phyloP scores from a whole-genome alignment of 2,329 filamentous ascomycete species.

The Davidsoniella australis region DNA sequence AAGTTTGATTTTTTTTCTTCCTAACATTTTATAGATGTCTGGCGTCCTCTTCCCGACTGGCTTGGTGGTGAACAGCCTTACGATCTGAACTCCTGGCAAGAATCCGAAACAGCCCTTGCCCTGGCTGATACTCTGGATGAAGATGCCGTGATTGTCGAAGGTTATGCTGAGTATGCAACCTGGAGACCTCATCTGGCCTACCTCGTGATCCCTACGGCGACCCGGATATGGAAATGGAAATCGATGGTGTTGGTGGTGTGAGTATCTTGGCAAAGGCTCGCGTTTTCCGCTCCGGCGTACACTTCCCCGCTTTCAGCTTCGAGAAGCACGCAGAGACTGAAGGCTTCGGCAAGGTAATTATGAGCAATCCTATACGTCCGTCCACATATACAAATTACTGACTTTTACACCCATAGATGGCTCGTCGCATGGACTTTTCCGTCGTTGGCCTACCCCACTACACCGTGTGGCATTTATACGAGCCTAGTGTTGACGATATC shows the following conservation, averaged over 20 bases:
- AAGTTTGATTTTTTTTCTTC: not conserved
- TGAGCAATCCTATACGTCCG: not conserved
- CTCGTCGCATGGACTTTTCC: slow-evolving; percentile 86
- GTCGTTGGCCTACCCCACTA: slow-evolving; percentile 94
- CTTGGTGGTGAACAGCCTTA: slow-evolving; percentile 96
- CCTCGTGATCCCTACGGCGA: slow-evolving; percentile 93
- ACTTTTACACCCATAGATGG: slow-evolving; percentile 48
- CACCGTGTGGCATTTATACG: slow-evolving; percentile 98
- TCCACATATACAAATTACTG: slow-evolving; percentile 11
- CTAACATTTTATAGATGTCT: slow-evolving; percentile 56
- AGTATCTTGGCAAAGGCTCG: slow-evolving; percentile 92
- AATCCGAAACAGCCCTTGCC: slow-evolving; percentile 88
- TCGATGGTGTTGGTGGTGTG: slow-evolving; percentile 92
- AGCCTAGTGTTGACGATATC: slow-evolving; percentile 94
- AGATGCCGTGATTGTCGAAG: slow-evolving; percentile 96
- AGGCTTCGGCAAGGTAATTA: slow-evolving; percentile 82
- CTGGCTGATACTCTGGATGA: slow-evolving; percentile 91
- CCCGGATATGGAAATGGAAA: slow-evolving; percentile 99
- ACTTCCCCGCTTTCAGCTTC: slow-evolving; percentile 97
- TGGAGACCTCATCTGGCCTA: slow-evolving; percentile 97
- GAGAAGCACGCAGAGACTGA: slow-evolving; percentile 98
- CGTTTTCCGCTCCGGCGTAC: slow-evolving; percentile 86
- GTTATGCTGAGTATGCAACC: slow-evolving; percentile 95
- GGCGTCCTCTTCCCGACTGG: slow-evolving; percentile 97
- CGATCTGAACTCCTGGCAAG: slow-evolving; percentile 97